phyloP scores from a whole-genome alignment of 805 yeast genomes.

The Nakazawaea peltata region DNA sequence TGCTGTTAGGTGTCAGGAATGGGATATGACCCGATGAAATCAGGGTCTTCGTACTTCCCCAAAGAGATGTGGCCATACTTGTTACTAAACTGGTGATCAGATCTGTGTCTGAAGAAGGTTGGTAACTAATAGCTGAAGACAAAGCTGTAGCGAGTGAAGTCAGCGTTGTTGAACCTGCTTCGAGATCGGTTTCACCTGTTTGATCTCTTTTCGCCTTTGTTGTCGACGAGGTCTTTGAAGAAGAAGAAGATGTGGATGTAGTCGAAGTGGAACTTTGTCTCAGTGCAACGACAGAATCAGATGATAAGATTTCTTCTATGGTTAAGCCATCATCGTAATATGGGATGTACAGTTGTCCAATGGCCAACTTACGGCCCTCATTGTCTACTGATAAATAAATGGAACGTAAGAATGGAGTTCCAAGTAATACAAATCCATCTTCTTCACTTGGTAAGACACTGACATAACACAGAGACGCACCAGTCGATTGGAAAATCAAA shows the following conservation, averaged over 20 bases:
- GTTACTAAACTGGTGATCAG: slow-evolving; percentile 4
- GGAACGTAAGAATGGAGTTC: slow-evolving; percentile 46
- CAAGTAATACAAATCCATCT: slow-evolving; percentile 47
- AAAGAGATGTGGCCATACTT: slow-evolving; percentile 4
- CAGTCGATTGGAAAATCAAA: slow-evolving; percentile 39
- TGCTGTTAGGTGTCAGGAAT: slow-evolving; percentile 18
- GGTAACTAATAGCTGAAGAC: too few relatives aligned
- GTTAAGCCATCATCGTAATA: slow-evolving; percentile 1
- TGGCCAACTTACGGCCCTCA: slow-evolving; percentile 45
- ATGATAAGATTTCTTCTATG: not conserved
- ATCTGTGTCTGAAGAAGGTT: too few relatives aligned
- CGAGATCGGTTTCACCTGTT: not conserved
- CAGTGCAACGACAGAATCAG: not conserved
- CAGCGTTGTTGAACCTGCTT: too few relatives aligned
- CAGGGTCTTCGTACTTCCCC: slow-evolving; percentile 9
- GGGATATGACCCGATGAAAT: slow-evolving; percentile 25
- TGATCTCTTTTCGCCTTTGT: not conserved
- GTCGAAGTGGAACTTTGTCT: not conserved
- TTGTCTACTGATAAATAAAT: slow-evolving; percentile 58
- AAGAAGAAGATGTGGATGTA: slow-evolving; percentile 1
- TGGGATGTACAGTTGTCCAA: slow-evolving; percentile 35
- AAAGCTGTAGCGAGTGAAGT: too few relatives aligned
- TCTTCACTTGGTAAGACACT: slow-evolving; percentile 38
- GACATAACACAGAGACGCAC: slow-evolving; percentile 49
- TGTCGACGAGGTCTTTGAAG: not conserved